Evolutionary conservation across 306 rosid genomes (phyloP), one percentile per base, ranked within the genome.

Genomic region (Dalbergia oliveri): DNA sequence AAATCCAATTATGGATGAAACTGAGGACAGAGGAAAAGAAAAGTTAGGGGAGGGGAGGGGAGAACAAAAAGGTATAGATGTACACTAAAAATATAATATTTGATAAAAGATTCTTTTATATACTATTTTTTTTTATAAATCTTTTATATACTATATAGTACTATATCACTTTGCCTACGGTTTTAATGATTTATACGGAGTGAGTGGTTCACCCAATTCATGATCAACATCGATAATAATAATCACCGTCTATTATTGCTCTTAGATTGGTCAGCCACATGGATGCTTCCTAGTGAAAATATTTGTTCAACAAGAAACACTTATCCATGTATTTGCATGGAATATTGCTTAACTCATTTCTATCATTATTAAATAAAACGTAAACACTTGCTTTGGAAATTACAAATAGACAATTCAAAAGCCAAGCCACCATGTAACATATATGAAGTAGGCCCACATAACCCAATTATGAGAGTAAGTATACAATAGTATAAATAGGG

Each of bases 171-270:
- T 77, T 59, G 16, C 23, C 43, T 60, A 50, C 26, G 37, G 72
- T 78, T 64, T 60, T 31, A 15, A 69, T 69, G 68, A 66, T 73
- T 66, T 49, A 14, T 60, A 31, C 49, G 33, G 49, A 72, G 71
- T 78, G 44, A 63, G 76, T 16, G 12, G 66, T 75, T 79, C 86
- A 75, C 87, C 75, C 44, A 56, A 76, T 45, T 84, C 79, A 54
- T 73, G 31, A 53, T 76, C 43, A 44, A 61, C 77, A 71, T 61
- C 5, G 5, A 82, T 47, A 61, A 71, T 73, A 76, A 71, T 73
- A 58, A 77, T 34, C 43, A 60, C 70, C 8, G 6, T 66, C 9
- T 51, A 53, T 69, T 13, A 69, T 69, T 60, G 26, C 73, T 67
- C 45, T 44, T 31, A 49, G 14, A 62, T 82, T 69, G 13, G 50